Base-by-base conservation (phyloP, 1,139 yeast species). In the Taiozyma sp. region DNA sequence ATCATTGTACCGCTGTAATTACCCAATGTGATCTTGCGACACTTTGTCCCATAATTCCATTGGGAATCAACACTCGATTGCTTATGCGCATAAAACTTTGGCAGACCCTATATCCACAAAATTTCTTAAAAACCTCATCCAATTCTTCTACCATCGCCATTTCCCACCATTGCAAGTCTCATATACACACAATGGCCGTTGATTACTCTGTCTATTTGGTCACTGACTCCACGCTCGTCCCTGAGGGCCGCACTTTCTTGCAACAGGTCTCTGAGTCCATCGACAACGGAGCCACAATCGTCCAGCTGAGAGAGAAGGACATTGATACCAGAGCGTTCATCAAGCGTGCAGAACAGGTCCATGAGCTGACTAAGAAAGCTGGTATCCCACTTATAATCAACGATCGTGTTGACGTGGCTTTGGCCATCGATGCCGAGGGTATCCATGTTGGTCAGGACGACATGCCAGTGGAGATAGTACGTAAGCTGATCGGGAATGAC, bases 391-490 rank as follows among this genome's bases (percentile, higher is more conserved):
- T 92, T 57, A 81, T 92, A 36, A 91, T 92, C 62, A 90, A 92
- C 63, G 97, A 92, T 64, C 72, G 97, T 46, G 79, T 90, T 8
- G 98, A 92, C 64, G 90, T 92, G 8, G 97, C 97, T 0, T 71
- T 91, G 48, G 97, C 97, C 0, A 75, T 89, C 50, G 95, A 80
- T 60, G 96, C 96, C 0, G 97, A 91, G 54, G 96, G 96, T 38
- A 86, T 92, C 16, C 98, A 92, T 70, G 90, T 92, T 23, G 98
- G 98, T 1, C 97, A 91, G 66, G 93, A 86, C 52, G 98, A 92
- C 64, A 87, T 92, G 89, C 74, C 74, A n/a, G 85, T 86, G 3
- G 66, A 68, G 1, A 57, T 75, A 29, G 95, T 81, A 0, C 69
- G 97, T 43, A 65, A 73, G 58, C 62, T 88, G 43, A 68, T 92